Conservation (phyloP, 163 green algal species). For the Scenedesmus sp. region DNA sequence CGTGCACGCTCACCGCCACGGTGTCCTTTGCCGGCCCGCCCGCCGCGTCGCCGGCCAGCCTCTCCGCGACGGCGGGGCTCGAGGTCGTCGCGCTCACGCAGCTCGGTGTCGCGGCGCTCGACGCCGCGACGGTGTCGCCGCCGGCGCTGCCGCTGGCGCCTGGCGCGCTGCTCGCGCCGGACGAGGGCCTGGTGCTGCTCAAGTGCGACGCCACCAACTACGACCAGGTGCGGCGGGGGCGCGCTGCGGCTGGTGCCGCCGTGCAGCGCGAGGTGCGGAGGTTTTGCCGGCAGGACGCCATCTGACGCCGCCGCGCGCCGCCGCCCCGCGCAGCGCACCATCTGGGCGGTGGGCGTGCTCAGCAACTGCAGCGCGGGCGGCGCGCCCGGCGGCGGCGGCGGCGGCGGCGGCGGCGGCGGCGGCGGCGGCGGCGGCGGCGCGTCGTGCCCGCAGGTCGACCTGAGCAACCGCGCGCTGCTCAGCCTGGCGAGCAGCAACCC, state of each 20-base stretch:
- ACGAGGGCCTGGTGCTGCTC: slow-evolving; percentile 24
- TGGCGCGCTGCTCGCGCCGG: neutral
- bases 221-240: slow-evolving; percentile 40
- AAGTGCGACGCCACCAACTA: slow-evolving; percentile 42
- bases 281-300: no score
- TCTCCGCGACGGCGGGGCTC: slow-evolving; percentile 19
- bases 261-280: neutral
- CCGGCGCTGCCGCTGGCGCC: neutral
- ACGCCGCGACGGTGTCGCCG: neutral
- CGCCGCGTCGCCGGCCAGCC: no score
- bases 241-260: no score
- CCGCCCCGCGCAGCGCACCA: slow-evolving; percentile 45
- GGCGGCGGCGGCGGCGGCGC: no score
- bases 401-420: no score
- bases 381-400: neutral
- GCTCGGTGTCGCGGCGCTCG: slow-evolving; percentile 5
- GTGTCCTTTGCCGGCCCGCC: slow-evolving; percentile 12
- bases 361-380: slow-evolving; percentile 50
- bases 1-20: slow-evolving; percentile 29
- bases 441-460: slow-evolving; percentile 49
- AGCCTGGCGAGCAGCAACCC: slow-evolving; percentile 18
- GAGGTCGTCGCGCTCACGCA: slow-evolving; percentile 6
- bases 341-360: slow-evolving; percentile 53
- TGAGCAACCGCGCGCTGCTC: slow-evolving; percentile 36
- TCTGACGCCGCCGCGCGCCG: no score